These are phyloP conservation scores for Fagopyrum homotropicum DNA, from an alignment of 148 eudicot species.

Conservation along the genomic window DNA sequence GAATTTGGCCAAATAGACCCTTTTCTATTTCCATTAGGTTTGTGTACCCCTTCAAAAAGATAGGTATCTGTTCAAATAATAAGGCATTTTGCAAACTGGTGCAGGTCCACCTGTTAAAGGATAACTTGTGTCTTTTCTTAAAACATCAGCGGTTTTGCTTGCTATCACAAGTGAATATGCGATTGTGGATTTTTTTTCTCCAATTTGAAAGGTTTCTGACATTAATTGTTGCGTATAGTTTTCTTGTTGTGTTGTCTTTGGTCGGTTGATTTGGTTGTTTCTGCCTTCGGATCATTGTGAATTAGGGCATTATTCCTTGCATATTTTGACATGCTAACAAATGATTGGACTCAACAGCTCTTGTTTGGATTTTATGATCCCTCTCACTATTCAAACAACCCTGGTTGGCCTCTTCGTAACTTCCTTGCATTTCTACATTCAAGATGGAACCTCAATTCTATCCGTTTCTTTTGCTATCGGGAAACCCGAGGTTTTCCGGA, in stretches of 20 bases:
- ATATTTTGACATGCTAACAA: background rate
- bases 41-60: too few species aligned
- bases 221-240: background rate
- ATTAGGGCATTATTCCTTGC: background rate
- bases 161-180: too few species aligned
- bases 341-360: slow-evolving; percentile 34
- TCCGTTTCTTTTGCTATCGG: slow-evolving; percentile 78
- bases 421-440: slow-evolving; percentile 50
- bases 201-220: background rate
- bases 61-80: background rate
- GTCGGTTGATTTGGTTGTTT: background rate
- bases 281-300: background rate
- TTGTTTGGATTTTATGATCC: slow-evolving; percentile 96
- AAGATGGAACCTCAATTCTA: slow-evolving; percentile 60
- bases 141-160: background rate
- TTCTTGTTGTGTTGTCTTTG: background rate
- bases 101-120: background rate
- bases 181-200: background rate
- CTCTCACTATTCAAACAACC: slow-evolving; percentile 65
- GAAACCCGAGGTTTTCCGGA: slow-evolving; percentile 89
- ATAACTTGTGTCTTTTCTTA: background rate
- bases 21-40: too few species aligned
- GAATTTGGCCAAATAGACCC: too few species aligned
- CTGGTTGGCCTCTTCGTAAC: slow-evolving; percentile 98
- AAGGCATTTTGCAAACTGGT: background rate